Conservation (phyloP, 2,329 filamentous ascomycete species). For the Cytospora schulzeri region DNA sequence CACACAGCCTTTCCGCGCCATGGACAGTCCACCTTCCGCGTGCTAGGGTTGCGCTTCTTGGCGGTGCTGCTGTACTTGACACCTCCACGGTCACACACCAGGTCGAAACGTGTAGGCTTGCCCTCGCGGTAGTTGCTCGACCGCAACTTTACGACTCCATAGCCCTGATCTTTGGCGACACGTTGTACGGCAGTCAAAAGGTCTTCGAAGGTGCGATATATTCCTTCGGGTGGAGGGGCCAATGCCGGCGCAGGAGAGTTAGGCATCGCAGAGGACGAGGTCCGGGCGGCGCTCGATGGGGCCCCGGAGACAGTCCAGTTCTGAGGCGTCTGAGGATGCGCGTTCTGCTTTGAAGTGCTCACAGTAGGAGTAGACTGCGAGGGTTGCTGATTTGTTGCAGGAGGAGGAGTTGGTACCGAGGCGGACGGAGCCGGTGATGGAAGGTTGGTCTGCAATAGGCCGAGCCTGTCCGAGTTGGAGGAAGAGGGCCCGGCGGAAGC, state of each 20-base stretch:
- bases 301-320: conserved; percentile 26
- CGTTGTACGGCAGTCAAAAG: conserved; percentile 60
- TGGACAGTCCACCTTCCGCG: conserved; percentile 65
- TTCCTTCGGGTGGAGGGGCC: conserved; percentile 60
- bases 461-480: conserved; percentile 24
- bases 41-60: conserved; percentile 65
- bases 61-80: conserved; percentile 67
- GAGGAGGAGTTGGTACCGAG: conserved; percentile 27
- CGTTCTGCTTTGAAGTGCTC: conserved; percentile 25
- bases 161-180: conserved; percentile 63
- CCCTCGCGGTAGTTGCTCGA: conserved; percentile 66
- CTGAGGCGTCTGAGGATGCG: conserved; percentile 27
- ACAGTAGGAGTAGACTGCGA: conserved; percentile 25
- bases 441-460: conserved; percentile 26
- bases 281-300: conserved; percentile 33
- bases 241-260: conserved; percentile 51
- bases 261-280: conserved; percentile 43
- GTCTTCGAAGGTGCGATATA: conserved; percentile 62
- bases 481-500: conserved; percentile 25
- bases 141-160: conserved; percentile 63
- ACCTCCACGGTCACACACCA: conserved; percentile 64
- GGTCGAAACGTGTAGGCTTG: conserved; percentile 63
- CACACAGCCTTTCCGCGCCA: conserved; percentile 66
- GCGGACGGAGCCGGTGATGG: conserved; percentile 28
- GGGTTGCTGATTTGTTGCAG: conserved; percentile 25